These are phyloP conservation scores for Coleophoma eucalyptorum DNA, from an alignment of 2,329 filamentous ascomycete genomes.

Conservation along the genomic window DNA sequence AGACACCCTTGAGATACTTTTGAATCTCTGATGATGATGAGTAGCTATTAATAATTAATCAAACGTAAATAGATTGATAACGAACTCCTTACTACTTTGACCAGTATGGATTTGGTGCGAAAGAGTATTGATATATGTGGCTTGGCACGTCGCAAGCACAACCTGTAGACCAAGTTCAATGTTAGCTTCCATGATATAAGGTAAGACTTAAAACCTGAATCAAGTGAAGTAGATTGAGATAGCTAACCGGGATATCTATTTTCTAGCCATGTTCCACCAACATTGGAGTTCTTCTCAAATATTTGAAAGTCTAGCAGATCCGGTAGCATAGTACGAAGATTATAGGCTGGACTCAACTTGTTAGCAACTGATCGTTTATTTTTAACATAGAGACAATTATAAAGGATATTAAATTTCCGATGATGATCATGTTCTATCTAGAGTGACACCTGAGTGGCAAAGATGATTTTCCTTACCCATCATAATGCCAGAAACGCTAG, in stretches of 20 bases:
- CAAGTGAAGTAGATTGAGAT: not conserved
- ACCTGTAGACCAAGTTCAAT: constrained; percentile 29
- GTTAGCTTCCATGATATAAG: too few species aligned
- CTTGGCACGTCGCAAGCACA: constrained; percentile 45
- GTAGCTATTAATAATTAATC: too few species aligned
- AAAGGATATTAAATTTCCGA: too few species aligned
- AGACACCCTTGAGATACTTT: constrained; percentile 53
- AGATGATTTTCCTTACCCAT: too few species aligned
- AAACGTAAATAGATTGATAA: too few species aligned
- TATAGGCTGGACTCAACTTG: too few species aligned
- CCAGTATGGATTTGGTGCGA: constrained; percentile 54
- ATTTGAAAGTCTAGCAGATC: constrained; percentile 25
- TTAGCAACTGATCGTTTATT: too few species aligned
- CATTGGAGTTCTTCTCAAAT: constrained; percentile 45
- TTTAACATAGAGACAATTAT: too few species aligned
- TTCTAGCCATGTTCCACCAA: constrained; percentile 50
- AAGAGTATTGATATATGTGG: constrained; percentile 53
- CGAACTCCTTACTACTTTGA: constrained; percentile 21
- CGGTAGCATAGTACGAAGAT: not conserved
- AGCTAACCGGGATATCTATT: constrained; percentile 26
- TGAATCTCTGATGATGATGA: constrained; percentile 50
- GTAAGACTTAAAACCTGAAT: too few species aligned
- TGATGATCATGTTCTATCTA: too few species aligned
- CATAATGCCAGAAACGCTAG: too few species aligned
- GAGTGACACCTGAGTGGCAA: too few species aligned